These are phyloP conservation scores for Neurospora sp. DNA, from an alignment of 495 filamentous ascomycete genomes.

Conservation along the genomic window DNA sequence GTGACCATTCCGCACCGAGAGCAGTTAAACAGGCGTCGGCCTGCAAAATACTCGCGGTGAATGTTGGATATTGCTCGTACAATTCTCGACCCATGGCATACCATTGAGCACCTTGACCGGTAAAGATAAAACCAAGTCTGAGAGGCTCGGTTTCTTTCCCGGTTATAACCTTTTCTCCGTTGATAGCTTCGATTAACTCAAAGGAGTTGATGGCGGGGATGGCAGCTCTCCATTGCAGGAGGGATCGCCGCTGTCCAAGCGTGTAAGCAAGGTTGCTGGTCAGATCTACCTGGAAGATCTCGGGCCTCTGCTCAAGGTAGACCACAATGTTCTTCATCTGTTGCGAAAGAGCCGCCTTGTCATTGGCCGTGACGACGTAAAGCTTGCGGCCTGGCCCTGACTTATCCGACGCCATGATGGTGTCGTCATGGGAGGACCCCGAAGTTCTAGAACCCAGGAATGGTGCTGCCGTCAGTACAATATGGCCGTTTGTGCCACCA, in stretches of 20 bases:
- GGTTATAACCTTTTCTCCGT: slow-evolving; percentile 23
- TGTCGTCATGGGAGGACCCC: slow-evolving; percentile 7
- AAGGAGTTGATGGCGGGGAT: slow-evolving; percentile 34
- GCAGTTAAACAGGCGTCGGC: slow-evolving; percentile 19
- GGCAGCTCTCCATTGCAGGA: slow-evolving; percentile 31
- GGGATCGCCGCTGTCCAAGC: slow-evolving; percentile 29
- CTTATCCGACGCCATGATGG: slow-evolving; percentile 6
- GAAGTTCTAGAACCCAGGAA: slow-evolving; percentile 8
- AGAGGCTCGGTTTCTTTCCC: slow-evolving; percentile 28
- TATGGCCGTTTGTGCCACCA: slow-evolving; percentile 47
- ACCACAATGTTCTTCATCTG: slow-evolving; percentile 36
- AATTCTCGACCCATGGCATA: slow-evolving; percentile 44
- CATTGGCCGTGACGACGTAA: slow-evolving; percentile 38
- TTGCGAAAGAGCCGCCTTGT: slow-evolving; percentile 29
- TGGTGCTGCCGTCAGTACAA: slow-evolving; percentile 38
- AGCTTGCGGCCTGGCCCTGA: slow-evolving; percentile 26
- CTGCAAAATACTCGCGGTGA: slow-evolving; percentile 20
- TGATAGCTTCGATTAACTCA: slow-evolving; percentile 35
- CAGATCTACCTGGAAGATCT: slow-evolving; percentile 35
- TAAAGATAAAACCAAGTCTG: slow-evolving; percentile 31
- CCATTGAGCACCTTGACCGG: slow-evolving; percentile 45
- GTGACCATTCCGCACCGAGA: slow-evolving; percentile 27
- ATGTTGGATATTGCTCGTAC: slow-evolving; percentile 29
- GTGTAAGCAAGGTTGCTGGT: slow-evolving; percentile 32
- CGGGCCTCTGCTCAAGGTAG: slow-evolving; percentile 36